A percentile compares a stretch with the other conserved stretches of the same genome.
These are phyloP conservation scores for Suhomyces terraborum DNA, from an alignment of 1,139 yeast genomes.

Conservation along the genomic window DNA sequence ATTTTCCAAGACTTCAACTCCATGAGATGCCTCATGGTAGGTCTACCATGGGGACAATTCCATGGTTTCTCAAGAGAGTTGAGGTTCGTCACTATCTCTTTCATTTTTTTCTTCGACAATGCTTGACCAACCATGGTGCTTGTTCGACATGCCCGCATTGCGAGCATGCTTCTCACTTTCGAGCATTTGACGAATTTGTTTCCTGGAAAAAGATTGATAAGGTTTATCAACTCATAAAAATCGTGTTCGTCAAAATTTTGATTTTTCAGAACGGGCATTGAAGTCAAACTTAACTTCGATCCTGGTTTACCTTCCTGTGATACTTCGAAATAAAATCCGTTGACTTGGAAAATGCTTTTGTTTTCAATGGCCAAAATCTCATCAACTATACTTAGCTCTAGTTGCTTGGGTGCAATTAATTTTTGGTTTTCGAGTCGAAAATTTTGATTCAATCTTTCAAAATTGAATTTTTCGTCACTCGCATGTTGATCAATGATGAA, in stretches of 20 bases:
- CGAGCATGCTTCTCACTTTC: conserved; percentile 79
- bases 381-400: conserved; percentile 77
- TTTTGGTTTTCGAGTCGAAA: conserved; percentile 62
- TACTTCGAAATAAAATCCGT: conserved; percentile 70
- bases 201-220: conserved; percentile 43
- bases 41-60: conserved; percentile 99
- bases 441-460: conserved; percentile 63
- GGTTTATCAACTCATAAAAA: conserved; percentile 71
- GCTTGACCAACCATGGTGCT: conserved; percentile 93
- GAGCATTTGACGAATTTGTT: conserved; percentile 59
- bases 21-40: conserved; percentile 88
- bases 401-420: conserved; percentile 61
- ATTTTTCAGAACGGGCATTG: conserved; percentile 75
- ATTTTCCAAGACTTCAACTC: conserved; percentile 54
- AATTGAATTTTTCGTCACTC: conserved; percentile 90
- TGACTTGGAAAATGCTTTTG: conserved; percentile 55
- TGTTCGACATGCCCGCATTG: conserved; percentile 92
- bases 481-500: conserved; percentile 97
- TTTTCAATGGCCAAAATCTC: conserved; percentile 69
- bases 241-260: conserved; percentile 68
- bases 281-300: conserved; percentile 50
- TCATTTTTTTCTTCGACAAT: conserved; percentile 61
- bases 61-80: conserved; percentile 86
- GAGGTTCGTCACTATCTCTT: conserved; percentile 62
- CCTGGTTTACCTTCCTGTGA: conserved; percentile 51